Conservation (phyloP, 202 grass and related monocot genomes). For the Musa balbisiana region DNA sequence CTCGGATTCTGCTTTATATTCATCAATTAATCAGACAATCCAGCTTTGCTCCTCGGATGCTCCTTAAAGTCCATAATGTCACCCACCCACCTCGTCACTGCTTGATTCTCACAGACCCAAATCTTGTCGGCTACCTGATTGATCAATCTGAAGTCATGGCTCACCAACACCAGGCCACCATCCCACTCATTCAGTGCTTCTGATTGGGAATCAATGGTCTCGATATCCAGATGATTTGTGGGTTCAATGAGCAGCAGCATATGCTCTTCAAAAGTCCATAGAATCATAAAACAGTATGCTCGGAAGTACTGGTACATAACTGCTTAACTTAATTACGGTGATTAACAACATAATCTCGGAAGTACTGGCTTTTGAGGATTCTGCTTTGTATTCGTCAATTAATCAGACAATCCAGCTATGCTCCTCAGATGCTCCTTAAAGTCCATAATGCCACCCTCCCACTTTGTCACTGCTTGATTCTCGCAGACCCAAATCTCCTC, state of each 20-base stretch:
- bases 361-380: background rate
- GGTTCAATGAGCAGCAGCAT: conserved; percentile 72
- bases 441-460: conserved; percentile 85
- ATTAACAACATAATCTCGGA: background rate
- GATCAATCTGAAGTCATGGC: conserved; percentile 86
- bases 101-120: conserved; percentile 86
- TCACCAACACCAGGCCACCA: conserved; percentile 74
- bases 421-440: conserved; percentile 79
- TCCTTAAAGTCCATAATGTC: conserved; percentile 88
- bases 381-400: background rate
- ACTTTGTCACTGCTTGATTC: conserved; percentile 71
- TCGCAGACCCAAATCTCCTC: conserved; percentile 97
- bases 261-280: conserved; percentile 7
- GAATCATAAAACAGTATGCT: background rate
- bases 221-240: conserved; percentile 83
- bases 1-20: background rate
- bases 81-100: conserved; percentile 70
- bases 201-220: conserved; percentile 79
- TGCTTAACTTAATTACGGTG: background rate
- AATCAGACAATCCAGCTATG: conserved; percentile 50
- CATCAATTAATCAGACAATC: conserved; percentile 36
- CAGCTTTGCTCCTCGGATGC: conserved; percentile 66
- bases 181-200: conserved; percentile 89
- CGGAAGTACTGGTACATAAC: background rate
- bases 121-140: conserved; percentile 89